Conservation (phyloP, 768 basidiomycete species). For the Pisolithus tinctorius region DNA sequence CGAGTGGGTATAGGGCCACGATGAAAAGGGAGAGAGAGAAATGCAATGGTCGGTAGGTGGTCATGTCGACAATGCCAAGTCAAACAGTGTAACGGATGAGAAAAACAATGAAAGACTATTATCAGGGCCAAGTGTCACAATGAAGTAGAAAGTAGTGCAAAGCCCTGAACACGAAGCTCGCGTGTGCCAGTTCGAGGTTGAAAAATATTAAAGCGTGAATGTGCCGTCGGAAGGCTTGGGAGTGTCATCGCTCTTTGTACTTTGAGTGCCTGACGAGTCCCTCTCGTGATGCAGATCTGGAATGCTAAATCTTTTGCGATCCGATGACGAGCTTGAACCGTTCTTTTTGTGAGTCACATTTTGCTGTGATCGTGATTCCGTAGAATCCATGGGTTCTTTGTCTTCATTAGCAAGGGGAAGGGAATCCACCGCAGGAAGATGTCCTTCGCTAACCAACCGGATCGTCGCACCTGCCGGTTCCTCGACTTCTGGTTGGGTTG, state of each 20-base stretch:
- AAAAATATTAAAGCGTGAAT: conserved; percentile 15
- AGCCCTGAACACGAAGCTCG: conserved; percentile 10
- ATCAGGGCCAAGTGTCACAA: conserved; percentile 2
- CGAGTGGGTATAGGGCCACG: conserved; percentile 22
- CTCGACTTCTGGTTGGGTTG: conserved; percentile 8
- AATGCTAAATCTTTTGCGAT: conserved; percentile 42
- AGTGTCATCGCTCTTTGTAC: conserved; percentile 30
- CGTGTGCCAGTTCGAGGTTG: conserved; percentile 4
- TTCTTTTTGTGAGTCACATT: conserved; percentile 43
- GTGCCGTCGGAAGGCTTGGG: conserved; percentile 8
- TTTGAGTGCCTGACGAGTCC: conserved; percentile 42
- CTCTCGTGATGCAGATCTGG: conserved; percentile 44
- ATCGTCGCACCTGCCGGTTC: conserved; percentile 39
- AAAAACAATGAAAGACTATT: conserved; percentile 6
- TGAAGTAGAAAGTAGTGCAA: conserved; percentile 3
- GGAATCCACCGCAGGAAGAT: conserved; percentile 28
- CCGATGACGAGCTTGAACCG: conserved; percentile 46
- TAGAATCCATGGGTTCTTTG: conserved; percentile 31
- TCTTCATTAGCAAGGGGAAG: conserved; percentile 25
- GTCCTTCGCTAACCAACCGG: conserved; percentile 54
- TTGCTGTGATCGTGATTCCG: conserved; percentile 20
- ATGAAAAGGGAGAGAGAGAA: conserved; percentile 2
- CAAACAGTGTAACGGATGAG: conserved; percentile 8
- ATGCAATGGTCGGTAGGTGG: conserved; percentile 11
- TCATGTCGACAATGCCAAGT: conserved; percentile 23